Evolutionary conservation across 352 stramenopile genomes (phyloP), one percentile per base, ranked within the genome.

Genomic region (Globisporangium cystogenes): DNA sequence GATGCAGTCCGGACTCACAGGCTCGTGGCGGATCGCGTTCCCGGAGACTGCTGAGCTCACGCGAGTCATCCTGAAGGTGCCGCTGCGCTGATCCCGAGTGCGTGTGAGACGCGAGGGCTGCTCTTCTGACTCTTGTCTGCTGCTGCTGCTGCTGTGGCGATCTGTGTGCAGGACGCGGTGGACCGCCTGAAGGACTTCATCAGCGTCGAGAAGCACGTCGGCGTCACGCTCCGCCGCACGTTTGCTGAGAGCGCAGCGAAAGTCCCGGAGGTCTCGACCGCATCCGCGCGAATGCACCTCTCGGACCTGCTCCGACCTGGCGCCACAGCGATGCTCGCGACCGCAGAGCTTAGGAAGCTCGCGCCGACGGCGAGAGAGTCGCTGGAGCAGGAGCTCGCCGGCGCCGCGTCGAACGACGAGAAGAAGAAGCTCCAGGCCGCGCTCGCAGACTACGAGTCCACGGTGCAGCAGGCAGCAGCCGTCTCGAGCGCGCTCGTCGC

Each of bases 381-480:
- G 8, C 40, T 91, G 2, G 82, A 93, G 56, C 74, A 87, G 44
- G 74, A 86, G 31, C 50, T 91, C 3, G 66, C 70, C 20, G 49
- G n/a, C 41, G 61, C 74, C 1, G 35, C 64, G 16, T 72, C 74
- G 11, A 77, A 71, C 37, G 82, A 93, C 21, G 82, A 93, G 21
- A 93, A 89, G 61, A 93, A 88, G 62, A 80, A 77, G 37, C 49
- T 84, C 4, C 82, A 91, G 40, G 53, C 64, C 21, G 63, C 77
- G 16, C 27, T 93, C 29, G 72, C 59, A 42, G 82, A 93, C 20
- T 91, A 87, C 55, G 79, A 92, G 16, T 45, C 62, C 4, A 31
- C 49, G 0, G 49, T 68, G 18, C 62, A 76, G 31, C 53, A 68
- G 21, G 57, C 61, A 20, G 42, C 46, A 10, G 35, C 55, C 1